Conservation (phyloP, 805 yeast genomes). For the Saturnispora halmiae region DNA sequence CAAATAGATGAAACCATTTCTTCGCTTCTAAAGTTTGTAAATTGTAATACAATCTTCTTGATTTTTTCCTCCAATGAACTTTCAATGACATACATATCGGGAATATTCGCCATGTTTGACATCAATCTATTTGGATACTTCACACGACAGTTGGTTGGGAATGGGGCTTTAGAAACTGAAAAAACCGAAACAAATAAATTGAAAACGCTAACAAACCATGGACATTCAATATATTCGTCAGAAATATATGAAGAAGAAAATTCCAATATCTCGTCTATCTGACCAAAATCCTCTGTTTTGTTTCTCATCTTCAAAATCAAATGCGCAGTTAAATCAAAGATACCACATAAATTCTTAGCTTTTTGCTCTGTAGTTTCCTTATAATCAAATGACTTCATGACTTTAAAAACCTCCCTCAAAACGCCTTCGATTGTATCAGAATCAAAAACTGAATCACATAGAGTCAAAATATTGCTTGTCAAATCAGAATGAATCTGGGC, state of each 20-base stretch:
- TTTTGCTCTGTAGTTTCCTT: constrained; percentile 16
- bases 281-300: not conserved
- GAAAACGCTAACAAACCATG: constrained; percentile 55
- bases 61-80: constrained; percentile 25
- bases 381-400: constrained; percentile 29
- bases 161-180: constrained; percentile 43
- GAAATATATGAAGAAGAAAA: not conserved
- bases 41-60: constrained; percentile 35
- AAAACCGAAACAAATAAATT: constrained; percentile 47
- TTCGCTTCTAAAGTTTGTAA: constrained; percentile 34
- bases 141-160: constrained; percentile 34
- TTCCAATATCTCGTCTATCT: constrained; percentile 2
- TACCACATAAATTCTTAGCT: constrained; percentile 22
- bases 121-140: constrained; percentile 12
- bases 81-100: constrained; percentile 19
- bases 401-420: constrained; percentile 30
- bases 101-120: constrained; percentile 11
- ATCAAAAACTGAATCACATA: constrained; percentile 29
- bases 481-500: constrained; percentile 36
- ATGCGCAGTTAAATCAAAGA: constrained; percentile 3
- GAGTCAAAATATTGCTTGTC: constrained; percentile 29
- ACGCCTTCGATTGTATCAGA: constrained; percentile 29
- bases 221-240: constrained; percentile 32
- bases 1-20: constrained; percentile 45
- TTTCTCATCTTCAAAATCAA: constrained; percentile 5